These are phyloP conservation scores for Kwoniella dendrophila DNA, from an alignment of 768 basidiomycete genomes.

Conservation along the genomic window DNA sequence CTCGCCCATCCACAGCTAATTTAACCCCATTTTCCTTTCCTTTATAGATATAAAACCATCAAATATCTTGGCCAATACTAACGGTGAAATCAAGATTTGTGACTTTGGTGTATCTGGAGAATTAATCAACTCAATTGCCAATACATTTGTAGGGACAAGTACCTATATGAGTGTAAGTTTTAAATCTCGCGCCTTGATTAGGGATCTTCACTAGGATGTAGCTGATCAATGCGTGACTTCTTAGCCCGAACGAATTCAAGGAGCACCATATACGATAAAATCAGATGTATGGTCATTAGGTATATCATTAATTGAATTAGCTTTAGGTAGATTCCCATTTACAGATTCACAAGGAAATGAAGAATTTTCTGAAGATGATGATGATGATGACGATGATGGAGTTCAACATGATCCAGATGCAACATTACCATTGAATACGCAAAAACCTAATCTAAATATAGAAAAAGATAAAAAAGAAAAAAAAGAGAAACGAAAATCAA, in stretches of 20 bases:
- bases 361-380: conserved; percentile 5
- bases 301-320: conserved; percentile 94
- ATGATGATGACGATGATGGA: conserved; percentile 20
- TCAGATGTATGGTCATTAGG: conserved; percentile 99
- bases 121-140: conserved; percentile 96
- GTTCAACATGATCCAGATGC: conserved; percentile 35
- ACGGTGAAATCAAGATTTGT: conserved; percentile 96
- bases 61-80: conserved; percentile 92
- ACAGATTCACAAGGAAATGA: conserved; percentile 58
- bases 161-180: conserved; percentile 94
- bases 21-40: too few relatives aligned
- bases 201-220: too few relatives aligned
- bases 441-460: conserved; percentile 46
- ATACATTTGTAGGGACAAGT: conserved; percentile 97
- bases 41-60: conserved; percentile 93
- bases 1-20: background rate
- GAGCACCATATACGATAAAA: conserved; percentile 96
- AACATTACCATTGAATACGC: conserved; percentile 39
- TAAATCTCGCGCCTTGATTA: too few relatives aligned
- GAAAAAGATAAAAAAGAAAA: conserved; percentile 72
- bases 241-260: conserved; percentile 98
- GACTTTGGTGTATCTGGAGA: conserved; percentile 99
- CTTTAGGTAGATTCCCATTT: conserved; percentile 95
- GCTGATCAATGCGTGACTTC: background rate
- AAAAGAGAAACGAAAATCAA: conserved; percentile 65